Evolutionary conservation across 2,329 filamentous ascomycete genomes (phyloP), one percentile per base, ranked within the genome.

Genomic region (Didymella segeticola): DNA sequence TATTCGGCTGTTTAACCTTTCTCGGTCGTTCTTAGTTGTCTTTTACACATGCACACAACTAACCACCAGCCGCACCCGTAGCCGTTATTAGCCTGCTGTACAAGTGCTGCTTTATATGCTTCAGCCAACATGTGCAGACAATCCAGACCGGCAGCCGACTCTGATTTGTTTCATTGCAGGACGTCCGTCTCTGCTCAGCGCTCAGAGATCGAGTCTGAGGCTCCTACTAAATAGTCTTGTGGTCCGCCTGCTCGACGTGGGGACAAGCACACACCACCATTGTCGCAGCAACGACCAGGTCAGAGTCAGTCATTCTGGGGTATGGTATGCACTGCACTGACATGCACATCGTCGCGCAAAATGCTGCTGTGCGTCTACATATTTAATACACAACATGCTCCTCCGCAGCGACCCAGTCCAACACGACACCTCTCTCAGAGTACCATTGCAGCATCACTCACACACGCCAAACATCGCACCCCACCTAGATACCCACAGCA

Each of bases 1-100:
- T 43, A 29, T 53, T 71, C 68, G 67, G 68, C 57, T 66, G 57
- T 64, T 61, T 67, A 55, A 46, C 68, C 59, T 25, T 43, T 52
- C 64, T 63, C 41, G 53, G 57, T 37, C 23, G 29, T 38, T 49
- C 48, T 47, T 47, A 54, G 57, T 63, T 53, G 51, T 30, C 20
- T 64, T 54, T 66, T 63, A 65, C 59, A 60, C 53, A 60, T 33
- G 43, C 60, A 38, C 7, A 42, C 53, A 54, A 55, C 58, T 57
- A 60, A 58, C 42, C 37, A 39, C 46, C 51, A 53, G 55, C 60
- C 60, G 56, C 55, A 56, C 57, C 56, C 53, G n/a, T n/a, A n/a
- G n/a, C n/a, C n/a, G n/a, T n/a, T n/a, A 45, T 63, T 61, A 61
- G 54, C 53, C 56, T 61, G 51, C 54, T 48, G 42, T 48, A 47